phyloP scores from a whole-genome alignment of 306 rosid species.

The Cucurbita moschata region DNA sequence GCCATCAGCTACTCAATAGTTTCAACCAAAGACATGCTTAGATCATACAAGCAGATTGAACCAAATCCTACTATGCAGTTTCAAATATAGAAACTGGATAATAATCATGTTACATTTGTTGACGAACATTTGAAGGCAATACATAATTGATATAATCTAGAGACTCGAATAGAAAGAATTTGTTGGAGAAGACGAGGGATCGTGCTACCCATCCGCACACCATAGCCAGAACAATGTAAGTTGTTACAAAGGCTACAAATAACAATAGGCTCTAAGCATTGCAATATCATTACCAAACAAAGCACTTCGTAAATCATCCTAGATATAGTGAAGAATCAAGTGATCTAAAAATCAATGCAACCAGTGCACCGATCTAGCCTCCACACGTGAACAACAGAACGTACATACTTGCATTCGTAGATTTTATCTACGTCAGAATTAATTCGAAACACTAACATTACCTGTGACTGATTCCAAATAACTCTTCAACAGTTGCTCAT shows the following conservation, averaged over 20 bases:
- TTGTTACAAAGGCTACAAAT: not conserved
- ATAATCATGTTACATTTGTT: not conserved
- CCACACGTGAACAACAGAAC: not conserved
- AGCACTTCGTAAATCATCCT: not conserved
- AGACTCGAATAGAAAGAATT: not conserved
- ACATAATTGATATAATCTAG: not conserved
- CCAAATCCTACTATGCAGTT: not conserved
- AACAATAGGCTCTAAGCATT: not conserved
- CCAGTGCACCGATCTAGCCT: not conserved
- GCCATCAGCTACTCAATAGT: not conserved
- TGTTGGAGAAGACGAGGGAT: not conserved
- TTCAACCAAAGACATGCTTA: not conserved
- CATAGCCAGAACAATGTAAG: not conserved
- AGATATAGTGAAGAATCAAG: not conserved
- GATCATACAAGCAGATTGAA: not conserved
- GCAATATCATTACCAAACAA: not conserved
- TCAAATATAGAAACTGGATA: not conserved
- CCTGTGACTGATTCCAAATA: slow-evolving; percentile 60
- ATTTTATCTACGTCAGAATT: not conserved
- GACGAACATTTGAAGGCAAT: not conserved
- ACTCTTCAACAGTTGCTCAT: slow-evolving; percentile 44
- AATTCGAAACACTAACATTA: slow-evolving; percentile 7
- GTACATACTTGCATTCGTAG: not conserved
- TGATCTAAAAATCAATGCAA: not conserved
- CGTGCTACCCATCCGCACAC: not conserved